Evolutionary conservation across 1,139 yeast species (phyloP), one percentile per base, ranked within the genome.

Genomic region (Blastobotrys capitulatus): DNA sequence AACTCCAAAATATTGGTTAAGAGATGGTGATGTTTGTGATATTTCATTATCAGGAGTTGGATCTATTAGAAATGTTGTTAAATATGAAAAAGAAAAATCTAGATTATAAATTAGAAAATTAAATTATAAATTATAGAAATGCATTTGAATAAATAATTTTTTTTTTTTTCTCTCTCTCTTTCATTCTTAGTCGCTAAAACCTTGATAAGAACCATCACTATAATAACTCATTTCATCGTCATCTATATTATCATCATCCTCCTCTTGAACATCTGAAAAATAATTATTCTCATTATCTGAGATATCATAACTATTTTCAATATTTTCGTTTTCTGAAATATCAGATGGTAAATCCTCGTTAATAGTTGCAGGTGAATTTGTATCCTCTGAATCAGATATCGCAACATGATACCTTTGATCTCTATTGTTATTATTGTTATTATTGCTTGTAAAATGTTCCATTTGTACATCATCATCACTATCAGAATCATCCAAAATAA

Each of bases 21-120:
- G 65, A 52, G 60, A 78, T 54, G 76, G 76, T 15, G 82, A 78
- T 55, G 66, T 65, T 2, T 74, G 75, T 13, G 71, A 68, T 43
- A 70, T 78, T 48, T 62, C 60, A 40, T 62, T 77, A 27, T 73
- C 70, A 15, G 62, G 68, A 8, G 72, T 77, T 20, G 82, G 82
- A 2, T 59, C 75, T 4, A 70, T 77, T 50, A 52, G 55, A 16
- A 77, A 76, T 62, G 62, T 58, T 45, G 69, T 76, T 45, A 59
- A 59, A 31, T 67, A 58, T 54, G 69, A 66, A 36, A 49, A 52
- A 44, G 3, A 2, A 7, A 41, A 29, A 19, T 25, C 47, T n/a
- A 45, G 41, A 43, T 49, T 45, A 41, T 49, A 40, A 41, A 12
- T 3, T 22, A 26, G 20, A 19, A n/a, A 13, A 22, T 22, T 22